Conservation (phyloP, 1,139 yeast genomes). For the Hansenula sp. region DNA sequence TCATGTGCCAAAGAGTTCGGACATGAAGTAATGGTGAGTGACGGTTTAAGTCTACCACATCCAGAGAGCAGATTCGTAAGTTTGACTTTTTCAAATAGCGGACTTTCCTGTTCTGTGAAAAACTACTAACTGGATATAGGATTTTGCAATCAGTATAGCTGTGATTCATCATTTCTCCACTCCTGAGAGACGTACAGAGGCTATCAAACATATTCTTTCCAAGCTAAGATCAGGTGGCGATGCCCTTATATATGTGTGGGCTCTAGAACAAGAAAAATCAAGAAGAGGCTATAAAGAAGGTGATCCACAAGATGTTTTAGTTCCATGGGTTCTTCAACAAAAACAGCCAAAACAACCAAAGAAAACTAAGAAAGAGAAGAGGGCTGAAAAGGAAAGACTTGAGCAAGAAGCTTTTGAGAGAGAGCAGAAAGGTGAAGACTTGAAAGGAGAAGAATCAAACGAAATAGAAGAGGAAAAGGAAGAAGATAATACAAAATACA, state of each 20-base stretch:
- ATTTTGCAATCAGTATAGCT: conserved; percentile 93
- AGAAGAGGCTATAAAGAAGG: conserved; percentile 87
- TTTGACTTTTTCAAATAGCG: not conserved
- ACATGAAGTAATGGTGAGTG: conserved; percentile 59
- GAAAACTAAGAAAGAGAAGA: conserved; percentile 14
- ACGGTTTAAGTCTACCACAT: conserved; percentile 69
- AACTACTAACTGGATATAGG: too few species aligned
- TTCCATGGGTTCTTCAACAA: conserved; percentile 85
- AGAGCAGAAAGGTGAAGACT: conserved; percentile 9
- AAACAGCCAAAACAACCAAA: conserved; percentile 27
- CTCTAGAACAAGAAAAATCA: conserved; percentile 83
- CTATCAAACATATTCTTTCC: conserved; percentile 63
- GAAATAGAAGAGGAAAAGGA: conserved; percentile 22
- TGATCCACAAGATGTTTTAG: conserved; percentile 88
- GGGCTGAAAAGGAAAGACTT: conserved; percentile 7
- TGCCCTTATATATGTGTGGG: conserved; percentile 91
- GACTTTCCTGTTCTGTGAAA: too few species aligned
- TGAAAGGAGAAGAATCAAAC: conserved; percentile 18
- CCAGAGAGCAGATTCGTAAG: conserved; percentile 39
- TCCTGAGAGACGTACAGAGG: conserved; percentile 68
- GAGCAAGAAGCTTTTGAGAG: not conserved
- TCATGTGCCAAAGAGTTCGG: conserved; percentile 60
- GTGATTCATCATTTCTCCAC: conserved; percentile 96
- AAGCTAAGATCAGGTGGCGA: conserved; percentile 59
- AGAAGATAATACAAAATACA: conserved; percentile 54